phyloP scores from a whole-genome alignment of 441 rosid genomes.

The Croton setiger region DNA sequence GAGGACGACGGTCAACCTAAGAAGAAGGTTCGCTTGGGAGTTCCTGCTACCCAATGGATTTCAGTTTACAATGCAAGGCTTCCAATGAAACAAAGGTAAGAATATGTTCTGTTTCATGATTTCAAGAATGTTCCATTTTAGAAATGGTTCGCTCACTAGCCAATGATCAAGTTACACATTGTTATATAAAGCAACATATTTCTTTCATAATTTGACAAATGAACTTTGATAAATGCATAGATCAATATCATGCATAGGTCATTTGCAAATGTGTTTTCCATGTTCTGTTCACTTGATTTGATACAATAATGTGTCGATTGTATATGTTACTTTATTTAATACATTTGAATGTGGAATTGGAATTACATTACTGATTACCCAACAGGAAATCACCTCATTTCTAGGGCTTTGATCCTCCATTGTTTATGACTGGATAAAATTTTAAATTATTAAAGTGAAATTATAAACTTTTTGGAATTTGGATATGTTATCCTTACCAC shows the following conservation, averaged over 20 bases:
- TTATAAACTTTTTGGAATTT: neutral
- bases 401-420: neutral
- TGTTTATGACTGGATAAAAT: neutral
- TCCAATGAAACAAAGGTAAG: constrained; percentile 98
- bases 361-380: neutral
- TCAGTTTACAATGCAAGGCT: constrained; percentile 92
- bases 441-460: neutral
- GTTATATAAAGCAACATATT: neutral
- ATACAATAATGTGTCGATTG: neutral
- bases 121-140: neutral
- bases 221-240: neutral
- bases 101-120: constrained; percentile 6
- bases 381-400: neutral
- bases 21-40: constrained; percentile 95
- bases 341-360: no score
- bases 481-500: neutral
- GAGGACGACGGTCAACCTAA: constrained; percentile 91
- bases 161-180: neutral
- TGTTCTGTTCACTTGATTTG: neutral
- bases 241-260: neutral
- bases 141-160: neutral
- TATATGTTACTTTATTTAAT: no score
- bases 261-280: neutral
- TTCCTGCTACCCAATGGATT: constrained; percentile 98
- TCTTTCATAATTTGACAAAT: neutral